Percentiles rank a stretch among this genome's conserved stretches.
phyloP scores from a whole-genome alignment of 345 rosid species.

The Gossypium arboreum region DNA sequence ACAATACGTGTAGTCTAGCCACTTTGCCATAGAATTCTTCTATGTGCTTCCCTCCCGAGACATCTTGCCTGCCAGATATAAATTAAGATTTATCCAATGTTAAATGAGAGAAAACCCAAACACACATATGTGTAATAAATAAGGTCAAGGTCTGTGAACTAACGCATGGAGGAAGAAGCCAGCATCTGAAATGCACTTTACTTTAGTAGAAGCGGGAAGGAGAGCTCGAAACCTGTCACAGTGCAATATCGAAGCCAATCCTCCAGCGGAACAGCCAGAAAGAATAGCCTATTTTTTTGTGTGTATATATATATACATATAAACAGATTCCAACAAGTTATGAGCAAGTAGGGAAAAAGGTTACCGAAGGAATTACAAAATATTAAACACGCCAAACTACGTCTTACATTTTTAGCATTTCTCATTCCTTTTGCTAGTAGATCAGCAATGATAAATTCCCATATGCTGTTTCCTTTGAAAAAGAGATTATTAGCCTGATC shows the following conservation, averaged over 20 bases:
- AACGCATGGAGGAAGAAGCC: conserved; percentile 87
- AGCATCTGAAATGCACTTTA: conserved; percentile 90
- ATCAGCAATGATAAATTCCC: conserved; percentile 68
- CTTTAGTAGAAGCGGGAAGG: conserved; percentile 59
- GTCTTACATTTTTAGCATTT: conserved; percentile 65
- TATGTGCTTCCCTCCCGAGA: conserved; percentile 62
- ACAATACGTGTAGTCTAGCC: conserved; percentile 64
- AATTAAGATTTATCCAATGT: conserved; percentile 11
- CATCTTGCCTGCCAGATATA: conserved; percentile 48
- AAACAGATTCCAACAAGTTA: background rate
- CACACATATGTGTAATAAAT: background rate
- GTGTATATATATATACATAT: background rate
- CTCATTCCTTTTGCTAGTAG: conserved; percentile 77
- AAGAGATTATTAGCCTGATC: conserved; percentile 63
- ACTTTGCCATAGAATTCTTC: conserved; percentile 60
- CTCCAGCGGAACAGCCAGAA: conserved; percentile 97
- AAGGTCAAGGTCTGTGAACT: conserved; percentile 7
- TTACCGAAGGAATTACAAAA: background rate
- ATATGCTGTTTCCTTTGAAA: conserved; percentile 82
- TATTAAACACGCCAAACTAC: background rate
- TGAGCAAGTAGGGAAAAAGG: background rate
- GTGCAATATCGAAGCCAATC: conserved; percentile 78
- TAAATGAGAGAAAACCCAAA: background rate
- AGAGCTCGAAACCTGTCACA: conserved; percentile 73
- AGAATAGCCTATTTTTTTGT: conserved; percentile 60